Evolutionary conservation across 441 rosid species (phyloP).

Genomic region (Bruguiera hainesii): DNA sequence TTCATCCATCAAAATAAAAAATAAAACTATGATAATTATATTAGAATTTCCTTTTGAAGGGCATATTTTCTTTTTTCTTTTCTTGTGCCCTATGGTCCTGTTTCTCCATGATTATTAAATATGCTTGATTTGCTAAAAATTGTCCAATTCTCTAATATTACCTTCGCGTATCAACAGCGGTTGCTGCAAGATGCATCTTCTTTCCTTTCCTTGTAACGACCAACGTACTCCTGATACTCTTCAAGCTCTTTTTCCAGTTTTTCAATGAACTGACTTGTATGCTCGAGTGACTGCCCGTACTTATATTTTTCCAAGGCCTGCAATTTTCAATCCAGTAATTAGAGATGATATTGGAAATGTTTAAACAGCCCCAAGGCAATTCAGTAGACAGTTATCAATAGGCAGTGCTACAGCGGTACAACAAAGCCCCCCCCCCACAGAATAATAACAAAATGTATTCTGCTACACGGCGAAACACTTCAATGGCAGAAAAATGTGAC

Average conservation of each 20-base stretch:
- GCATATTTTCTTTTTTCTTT: too few species aligned
- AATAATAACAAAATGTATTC: too few species aligned
- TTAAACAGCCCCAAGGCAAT: background rate
- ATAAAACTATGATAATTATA: too few species aligned
- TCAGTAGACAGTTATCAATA: background rate
- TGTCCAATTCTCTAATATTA: too few species aligned
- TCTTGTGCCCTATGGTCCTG: too few species aligned
- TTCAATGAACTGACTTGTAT: conserved; percentile 81
- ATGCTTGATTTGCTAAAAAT: too few species aligned
- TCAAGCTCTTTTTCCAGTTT: conserved; percentile 82
- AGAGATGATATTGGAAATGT: background rate
- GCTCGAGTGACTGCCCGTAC: conserved; percentile 81
- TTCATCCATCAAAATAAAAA: too few species aligned
- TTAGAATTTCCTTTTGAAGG: too few species aligned
- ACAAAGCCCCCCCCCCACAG: too few species aligned
- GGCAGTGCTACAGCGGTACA: background rate
- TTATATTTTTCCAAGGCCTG: conserved; percentile 85
- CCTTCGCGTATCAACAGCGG: background rate
- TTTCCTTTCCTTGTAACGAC: conserved; percentile 45
- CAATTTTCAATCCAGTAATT: conserved; percentile 2
- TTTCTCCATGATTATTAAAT: too few species aligned
- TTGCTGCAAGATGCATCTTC: conserved; percentile 17
- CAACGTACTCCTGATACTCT: conserved; percentile 61
- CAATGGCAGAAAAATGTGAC: too few species aligned
- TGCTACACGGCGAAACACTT: too few species aligned